These are phyloP conservation scores for Nyctanthes arbortristis DNA, from an alignment of 257 asterid genomes.

Conservation along the genomic window DNA sequence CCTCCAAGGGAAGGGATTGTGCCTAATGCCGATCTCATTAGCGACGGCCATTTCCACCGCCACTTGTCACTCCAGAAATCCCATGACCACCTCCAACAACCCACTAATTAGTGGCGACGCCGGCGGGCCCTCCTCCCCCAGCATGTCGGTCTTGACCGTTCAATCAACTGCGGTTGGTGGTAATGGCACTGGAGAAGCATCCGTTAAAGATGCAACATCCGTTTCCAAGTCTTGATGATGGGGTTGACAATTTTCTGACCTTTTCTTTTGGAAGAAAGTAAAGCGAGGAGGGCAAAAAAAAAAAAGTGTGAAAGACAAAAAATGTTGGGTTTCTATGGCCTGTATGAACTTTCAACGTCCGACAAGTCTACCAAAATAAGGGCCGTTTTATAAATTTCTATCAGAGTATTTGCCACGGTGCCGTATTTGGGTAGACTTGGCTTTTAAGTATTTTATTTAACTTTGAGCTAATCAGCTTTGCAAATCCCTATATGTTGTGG, in stretches of 20 bases:
- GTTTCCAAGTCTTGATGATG: conserved; percentile 51
- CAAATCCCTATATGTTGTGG: conserved; percentile 15
- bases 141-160: conserved; percentile 65
- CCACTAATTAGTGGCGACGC: conserved; percentile 33
- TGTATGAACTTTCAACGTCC: conserved; percentile 17
- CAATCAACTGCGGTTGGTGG: conserved; percentile 56
- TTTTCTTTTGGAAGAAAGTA: background rate
- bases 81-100: conserved; percentile 17
- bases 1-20: conserved; percentile 89
- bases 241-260: conserved; percentile 30
- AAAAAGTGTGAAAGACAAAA: background rate
- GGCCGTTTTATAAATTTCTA: background rate
- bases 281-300: background rate
- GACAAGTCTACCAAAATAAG: conserved; percentile 43
- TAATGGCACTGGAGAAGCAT: conserved; percentile 36
- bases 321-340: background rate
- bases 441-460: conserved; percentile 10
- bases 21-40: conserved; percentile 92
- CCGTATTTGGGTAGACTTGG: conserved; percentile 43
- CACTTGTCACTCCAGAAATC: conserved; percentile 67
- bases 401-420: conserved; percentile 17
- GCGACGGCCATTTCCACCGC: conserved; percentile 86
- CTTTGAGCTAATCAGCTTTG: conserved; percentile 23
- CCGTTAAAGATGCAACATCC: conserved; percentile 54
- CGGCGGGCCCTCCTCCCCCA: conserved; percentile 69